phyloP scores from a whole-genome alignment of 2,329 filamentous ascomycete species.

The Fusarium subtropicale region DNA sequence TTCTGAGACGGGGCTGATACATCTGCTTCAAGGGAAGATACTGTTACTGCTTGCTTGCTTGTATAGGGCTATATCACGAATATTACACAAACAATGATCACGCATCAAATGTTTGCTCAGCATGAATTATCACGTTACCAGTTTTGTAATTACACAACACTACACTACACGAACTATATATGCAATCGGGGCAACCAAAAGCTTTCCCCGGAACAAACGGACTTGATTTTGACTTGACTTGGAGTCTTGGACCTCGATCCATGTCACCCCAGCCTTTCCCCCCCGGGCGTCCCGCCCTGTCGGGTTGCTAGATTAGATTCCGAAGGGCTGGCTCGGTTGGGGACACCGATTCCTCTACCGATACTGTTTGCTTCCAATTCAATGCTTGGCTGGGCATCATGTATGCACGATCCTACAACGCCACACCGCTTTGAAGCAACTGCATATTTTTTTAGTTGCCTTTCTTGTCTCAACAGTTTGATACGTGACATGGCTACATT shows the following conservation, averaged over 20 bases:
- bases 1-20: background rate
- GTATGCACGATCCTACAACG: constrained; percentile 9
- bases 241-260: constrained; percentile 15
- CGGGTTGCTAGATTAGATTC: constrained; percentile 42
- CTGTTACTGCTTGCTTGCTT: background rate
- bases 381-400: constrained; percentile 22
- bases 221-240: constrained; percentile 11
- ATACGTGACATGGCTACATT: background rate
- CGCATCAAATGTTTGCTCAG: background rate
- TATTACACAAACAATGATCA: background rate
- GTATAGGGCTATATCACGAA: background rate
- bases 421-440: constrained; percentile 30
- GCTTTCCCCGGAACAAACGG: constrained; percentile 36
- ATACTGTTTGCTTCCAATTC: constrained; percentile 29
- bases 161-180: background rate
- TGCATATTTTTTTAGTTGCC: constrained; percentile 1
- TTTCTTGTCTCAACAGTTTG: background rate
- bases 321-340: constrained; percentile 44
- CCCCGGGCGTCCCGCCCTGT: constrained; percentile 32
- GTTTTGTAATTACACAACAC: background rate
- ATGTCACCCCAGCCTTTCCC: constrained; percentile 18
- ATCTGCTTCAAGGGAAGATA: background rate
- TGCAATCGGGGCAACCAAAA: constrained; percentile 25
- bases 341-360: constrained; percentile 19
- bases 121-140: background rate